Conservation (phyloP, 148 eudicot species). For the Rhododendron kiyosumense region DNA sequence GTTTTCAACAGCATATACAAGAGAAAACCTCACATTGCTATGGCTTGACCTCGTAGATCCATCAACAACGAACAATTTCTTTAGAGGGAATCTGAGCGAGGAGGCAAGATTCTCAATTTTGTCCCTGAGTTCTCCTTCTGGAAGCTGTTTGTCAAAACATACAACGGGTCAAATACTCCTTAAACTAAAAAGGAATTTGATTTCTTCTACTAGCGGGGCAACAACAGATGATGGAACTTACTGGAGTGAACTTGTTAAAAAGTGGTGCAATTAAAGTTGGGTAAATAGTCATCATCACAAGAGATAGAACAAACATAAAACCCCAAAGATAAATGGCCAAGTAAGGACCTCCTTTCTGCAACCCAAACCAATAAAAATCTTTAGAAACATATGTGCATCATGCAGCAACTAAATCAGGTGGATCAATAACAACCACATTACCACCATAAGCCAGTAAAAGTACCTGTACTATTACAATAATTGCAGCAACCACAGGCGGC, state of each 20-base stretch:
- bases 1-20: slow-evolving; percentile 3
- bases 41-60: slow-evolving; percentile 99
- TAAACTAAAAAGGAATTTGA: background rate
- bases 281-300: slow-evolving; percentile 95
- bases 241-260: slow-evolving; percentile 97
- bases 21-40: slow-evolving; percentile 77
- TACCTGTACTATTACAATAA: slow-evolving; percentile 93
- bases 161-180: background rate
- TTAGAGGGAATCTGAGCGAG: slow-evolving; percentile 86
- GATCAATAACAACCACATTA: background rate
- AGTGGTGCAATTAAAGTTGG: slow-evolving; percentile 93
- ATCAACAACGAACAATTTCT: slow-evolving; percentile 96
- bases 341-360: slow-evolving; percentile 99
- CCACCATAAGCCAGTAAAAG: background rate
- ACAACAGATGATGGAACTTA: slow-evolving; percentile 31
- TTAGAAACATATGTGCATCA: background rate
- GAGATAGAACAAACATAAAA: slow-evolving; percentile 78
- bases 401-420: background rate
- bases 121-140: slow-evolving; percentile 73
- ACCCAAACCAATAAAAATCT: slow-evolving; percentile 12
- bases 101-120: slow-evolving; percentile 92
- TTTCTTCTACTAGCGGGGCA: background rate
- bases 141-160: slow-evolving; percentile 55
- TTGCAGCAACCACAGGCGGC: slow-evolving; percentile 96
- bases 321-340: slow-evolving; percentile 98